These are phyloP conservation scores for Fusarium robinianum DNA, from an alignment of 2,329 filamentous ascomycete genomes.

Conservation along the genomic window DNA sequence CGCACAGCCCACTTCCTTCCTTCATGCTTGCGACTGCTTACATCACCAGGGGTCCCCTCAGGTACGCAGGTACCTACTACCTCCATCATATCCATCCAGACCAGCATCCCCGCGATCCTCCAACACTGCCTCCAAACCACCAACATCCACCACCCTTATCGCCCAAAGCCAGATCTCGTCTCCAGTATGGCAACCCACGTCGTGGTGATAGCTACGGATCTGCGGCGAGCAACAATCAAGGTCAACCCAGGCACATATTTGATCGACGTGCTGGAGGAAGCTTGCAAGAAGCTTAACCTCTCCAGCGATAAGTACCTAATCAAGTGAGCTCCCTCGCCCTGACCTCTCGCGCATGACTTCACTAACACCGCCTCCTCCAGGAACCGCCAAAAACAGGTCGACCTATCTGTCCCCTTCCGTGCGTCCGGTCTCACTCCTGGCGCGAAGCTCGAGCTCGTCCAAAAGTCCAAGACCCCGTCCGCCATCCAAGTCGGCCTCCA, in stretches of 20 bases:
- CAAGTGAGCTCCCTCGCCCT: slow-evolving; percentile 61
- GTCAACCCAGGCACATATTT: slow-evolving; percentile 80
- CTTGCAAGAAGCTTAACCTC: slow-evolving; percentile 80
- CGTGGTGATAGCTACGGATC: slow-evolving; percentile 80
- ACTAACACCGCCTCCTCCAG: slow-evolving; percentile 46
- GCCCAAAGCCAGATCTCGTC: slow-evolving; percentile 8
- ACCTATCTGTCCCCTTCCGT: slow-evolving; percentile 82
- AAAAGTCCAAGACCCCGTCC: slow-evolving; percentile 81
- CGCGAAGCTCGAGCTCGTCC: slow-evolving; percentile 90
- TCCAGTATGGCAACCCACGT: slow-evolving; percentile 81
- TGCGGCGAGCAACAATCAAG: slow-evolving; percentile 79
- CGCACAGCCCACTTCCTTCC: too few relatives aligned
- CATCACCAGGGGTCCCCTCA: too few relatives aligned
- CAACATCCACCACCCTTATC: slow-evolving; percentile 2
- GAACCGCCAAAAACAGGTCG: slow-evolving; percentile 81
- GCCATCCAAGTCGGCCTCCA: slow-evolving; percentile 89
- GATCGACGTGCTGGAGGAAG: slow-evolving; percentile 83
- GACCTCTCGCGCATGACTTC: background rate
- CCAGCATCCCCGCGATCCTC: slow-evolving; percentile 17
- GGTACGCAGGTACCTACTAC: too few relatives aligned
- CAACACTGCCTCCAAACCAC: background rate
- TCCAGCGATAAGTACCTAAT: slow-evolving; percentile 75
- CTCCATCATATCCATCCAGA: slow-evolving; percentile 1
- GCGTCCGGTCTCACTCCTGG: slow-evolving; percentile 81
- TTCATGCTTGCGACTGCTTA: slow-evolving; percentile 17